phyloP scores from a whole-genome alignment of 176 grass and related monocot species.

The Oryza punctata region DNA sequence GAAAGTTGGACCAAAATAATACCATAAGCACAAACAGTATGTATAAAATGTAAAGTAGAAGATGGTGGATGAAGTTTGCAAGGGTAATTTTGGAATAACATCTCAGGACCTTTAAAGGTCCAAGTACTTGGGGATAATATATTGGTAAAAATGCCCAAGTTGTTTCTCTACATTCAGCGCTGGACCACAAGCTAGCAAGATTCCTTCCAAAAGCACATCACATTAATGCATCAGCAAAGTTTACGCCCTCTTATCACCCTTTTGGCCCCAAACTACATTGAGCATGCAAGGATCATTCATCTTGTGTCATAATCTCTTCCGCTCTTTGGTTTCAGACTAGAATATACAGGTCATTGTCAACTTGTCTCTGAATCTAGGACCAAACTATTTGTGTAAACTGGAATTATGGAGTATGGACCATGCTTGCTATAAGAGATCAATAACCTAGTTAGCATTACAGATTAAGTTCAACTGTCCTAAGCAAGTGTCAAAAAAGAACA shows the following conservation, averaged over 20 bases:
- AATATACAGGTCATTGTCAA: constrained; percentile 10
- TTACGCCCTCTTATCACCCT: not conserved
- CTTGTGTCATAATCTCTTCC: not conserved
- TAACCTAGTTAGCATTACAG: constrained; percentile 4
- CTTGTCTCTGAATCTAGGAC: constrained; percentile 16
- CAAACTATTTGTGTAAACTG: constrained; percentile 27
- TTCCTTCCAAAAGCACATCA: constrained; percentile 29
- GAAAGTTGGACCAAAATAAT: not conserved
- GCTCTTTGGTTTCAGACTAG: constrained; percentile 12
- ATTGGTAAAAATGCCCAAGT: not conserved
- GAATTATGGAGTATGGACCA: not conserved
- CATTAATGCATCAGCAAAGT: constrained; percentile 21
- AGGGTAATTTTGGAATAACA: not conserved
- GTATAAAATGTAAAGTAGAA: not conserved
- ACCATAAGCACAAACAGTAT: not conserved
- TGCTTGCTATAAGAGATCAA: constrained; percentile 2
- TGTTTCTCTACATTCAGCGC: constrained; percentile 19
- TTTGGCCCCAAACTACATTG: constrained; percentile 13
- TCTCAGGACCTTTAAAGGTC: not conserved
- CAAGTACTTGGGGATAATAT: not conserved
- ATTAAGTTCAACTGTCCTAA: constrained; percentile 8
- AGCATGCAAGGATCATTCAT: not conserved
- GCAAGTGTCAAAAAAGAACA: constrained; percentile 16
- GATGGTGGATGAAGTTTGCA: not conserved
- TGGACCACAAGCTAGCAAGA: constrained; percentile 20